These are phyloP conservation scores for Scutellaria barbata DNA, from an alignment of 257 asterid species.

Conservation along the genomic window DNA sequence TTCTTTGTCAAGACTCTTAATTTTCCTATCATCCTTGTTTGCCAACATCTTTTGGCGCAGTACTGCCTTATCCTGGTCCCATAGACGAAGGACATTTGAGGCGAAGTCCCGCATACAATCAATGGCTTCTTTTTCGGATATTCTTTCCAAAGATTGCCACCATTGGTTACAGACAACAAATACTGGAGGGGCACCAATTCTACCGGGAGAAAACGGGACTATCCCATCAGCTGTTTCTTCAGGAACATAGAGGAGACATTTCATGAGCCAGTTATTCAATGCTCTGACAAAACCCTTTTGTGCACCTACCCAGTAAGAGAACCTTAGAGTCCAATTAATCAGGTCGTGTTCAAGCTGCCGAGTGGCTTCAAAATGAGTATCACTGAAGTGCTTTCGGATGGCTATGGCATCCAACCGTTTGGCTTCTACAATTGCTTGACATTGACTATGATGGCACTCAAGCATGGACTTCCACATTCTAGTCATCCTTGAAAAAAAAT, in stretches of 20 bases:
- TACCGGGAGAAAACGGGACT: conserved; percentile 91
- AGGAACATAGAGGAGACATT: conserved; percentile 86
- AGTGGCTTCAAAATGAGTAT: conserved; percentile 82
- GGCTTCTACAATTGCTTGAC: conserved; percentile 86
- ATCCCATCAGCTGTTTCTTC: conserved; percentile 92
- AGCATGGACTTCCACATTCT: conserved; percentile 97
- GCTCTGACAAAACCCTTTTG: conserved; percentile 80
- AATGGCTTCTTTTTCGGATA: conserved; percentile 85
- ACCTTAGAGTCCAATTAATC: conserved; percentile 77
- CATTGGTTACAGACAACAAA: conserved; percentile 83
- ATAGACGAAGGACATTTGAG: conserved; percentile 66
- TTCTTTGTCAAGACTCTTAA: conserved; percentile 81
- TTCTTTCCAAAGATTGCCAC: conserved; percentile 77
- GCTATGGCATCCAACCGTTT: conserved; percentile 76
- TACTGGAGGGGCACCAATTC: conserved; percentile 91
- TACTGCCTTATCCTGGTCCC: conserved; percentile 82
- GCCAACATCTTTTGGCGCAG: conserved; percentile 71
- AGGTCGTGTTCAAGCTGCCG: conserved; percentile 82
- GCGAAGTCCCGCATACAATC: conserved; percentile 77
- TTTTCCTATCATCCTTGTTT: conserved; percentile 73
- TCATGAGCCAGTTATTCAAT: conserved; percentile 85
- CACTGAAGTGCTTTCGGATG: conserved; percentile 63
- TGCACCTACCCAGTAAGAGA: conserved; percentile 80
- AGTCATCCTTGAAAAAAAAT: conserved; percentile 54
- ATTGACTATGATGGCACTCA: conserved; percentile 84